Conservation (phyloP, 768 basidiomycete species). For the Gymnopilus dilepis region DNA sequence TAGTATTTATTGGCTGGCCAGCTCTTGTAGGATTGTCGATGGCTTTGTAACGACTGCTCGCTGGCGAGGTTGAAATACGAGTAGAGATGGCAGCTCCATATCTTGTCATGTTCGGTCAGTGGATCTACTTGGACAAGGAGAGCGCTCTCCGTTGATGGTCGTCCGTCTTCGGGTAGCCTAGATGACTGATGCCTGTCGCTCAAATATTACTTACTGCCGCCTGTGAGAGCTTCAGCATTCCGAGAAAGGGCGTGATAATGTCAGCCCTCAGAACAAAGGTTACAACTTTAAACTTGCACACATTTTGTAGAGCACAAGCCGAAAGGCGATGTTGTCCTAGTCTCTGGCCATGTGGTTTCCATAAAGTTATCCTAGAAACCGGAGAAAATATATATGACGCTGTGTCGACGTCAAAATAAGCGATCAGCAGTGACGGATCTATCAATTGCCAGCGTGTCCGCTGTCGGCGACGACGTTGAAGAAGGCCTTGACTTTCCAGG, state of each 20-base stretch:
- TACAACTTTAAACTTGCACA: too few species aligned
- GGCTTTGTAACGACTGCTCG: constrained; percentile 33
- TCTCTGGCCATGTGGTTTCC: neutral
- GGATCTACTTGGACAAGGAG: neutral
- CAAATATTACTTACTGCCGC: neutral
- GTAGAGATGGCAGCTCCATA: too few species aligned
- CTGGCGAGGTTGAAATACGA: neutral
- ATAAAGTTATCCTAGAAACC: constrained; percentile 4
- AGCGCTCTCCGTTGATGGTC: neutral
- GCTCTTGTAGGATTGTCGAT: constrained; percentile 60
- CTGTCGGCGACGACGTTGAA: neutral
- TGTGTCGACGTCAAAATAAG: neutral
- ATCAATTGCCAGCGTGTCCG: constrained; percentile 1
- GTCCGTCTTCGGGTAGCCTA: neutral
- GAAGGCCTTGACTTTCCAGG: neutral
- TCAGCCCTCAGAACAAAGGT: too few species aligned
- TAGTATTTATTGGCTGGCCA: constrained; percentile 62
- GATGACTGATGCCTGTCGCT: neutral
- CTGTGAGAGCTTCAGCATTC: neutral
- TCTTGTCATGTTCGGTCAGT: too few species aligned
- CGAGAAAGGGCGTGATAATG: too few species aligned
- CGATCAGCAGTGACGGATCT: neutral
- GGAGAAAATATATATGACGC: constrained; percentile 3
- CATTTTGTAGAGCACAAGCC: neutral
- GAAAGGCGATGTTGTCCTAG: neutral